phyloP scores from a whole-genome alignment of 2,329 filamentous ascomycete species.

The Lizonia empirigonia region DNA sequence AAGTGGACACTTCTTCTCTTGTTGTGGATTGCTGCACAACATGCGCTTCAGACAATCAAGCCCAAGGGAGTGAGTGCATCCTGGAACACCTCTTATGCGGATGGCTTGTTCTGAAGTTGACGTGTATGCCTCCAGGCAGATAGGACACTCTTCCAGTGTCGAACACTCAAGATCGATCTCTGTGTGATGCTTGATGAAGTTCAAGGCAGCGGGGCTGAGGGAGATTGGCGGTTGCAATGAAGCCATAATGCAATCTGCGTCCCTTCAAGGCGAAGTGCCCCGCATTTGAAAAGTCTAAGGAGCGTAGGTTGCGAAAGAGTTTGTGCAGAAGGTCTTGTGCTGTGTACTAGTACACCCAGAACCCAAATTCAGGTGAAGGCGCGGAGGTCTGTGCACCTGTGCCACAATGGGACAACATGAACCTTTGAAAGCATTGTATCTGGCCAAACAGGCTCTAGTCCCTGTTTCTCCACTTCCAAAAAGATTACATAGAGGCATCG shows the following conservation, averaged over 20 bases:
- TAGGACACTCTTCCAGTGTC: slow-evolving; percentile 21
- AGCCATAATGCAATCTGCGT: not conserved
- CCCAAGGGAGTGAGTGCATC: slow-evolving; percentile 27
- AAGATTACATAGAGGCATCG: too few species aligned
- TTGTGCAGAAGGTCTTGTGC: not conserved
- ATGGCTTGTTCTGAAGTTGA: slow-evolving; percentile 8
- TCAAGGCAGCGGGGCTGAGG: not conserved
- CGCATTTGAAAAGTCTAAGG: not conserved
- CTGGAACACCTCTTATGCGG: slow-evolving; percentile 18
- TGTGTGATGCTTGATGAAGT: slow-evolving; percentile 10
- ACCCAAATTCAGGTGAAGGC: not conserved
- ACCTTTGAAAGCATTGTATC: not conserved
- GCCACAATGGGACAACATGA: not conserved
- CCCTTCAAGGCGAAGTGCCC: not conserved
- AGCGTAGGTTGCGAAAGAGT: not conserved
- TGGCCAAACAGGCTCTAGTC: too few species aligned
- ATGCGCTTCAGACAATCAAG: slow-evolving; percentile 18
- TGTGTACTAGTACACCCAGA: not conserved
- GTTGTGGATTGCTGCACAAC: slow-evolving; percentile 6
- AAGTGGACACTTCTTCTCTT: slow-evolving; percentile 29
- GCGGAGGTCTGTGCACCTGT: not conserved
- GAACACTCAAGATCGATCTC: not conserved
- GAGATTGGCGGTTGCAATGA: not conserved
- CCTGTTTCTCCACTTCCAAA: too few species aligned
- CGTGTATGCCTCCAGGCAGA: slow-evolving; percentile 28